Evolutionary conservation across 2,329 filamentous ascomycete genomes (phyloP).

Genomic region (Plenodomus tracheiphilus): DNA sequence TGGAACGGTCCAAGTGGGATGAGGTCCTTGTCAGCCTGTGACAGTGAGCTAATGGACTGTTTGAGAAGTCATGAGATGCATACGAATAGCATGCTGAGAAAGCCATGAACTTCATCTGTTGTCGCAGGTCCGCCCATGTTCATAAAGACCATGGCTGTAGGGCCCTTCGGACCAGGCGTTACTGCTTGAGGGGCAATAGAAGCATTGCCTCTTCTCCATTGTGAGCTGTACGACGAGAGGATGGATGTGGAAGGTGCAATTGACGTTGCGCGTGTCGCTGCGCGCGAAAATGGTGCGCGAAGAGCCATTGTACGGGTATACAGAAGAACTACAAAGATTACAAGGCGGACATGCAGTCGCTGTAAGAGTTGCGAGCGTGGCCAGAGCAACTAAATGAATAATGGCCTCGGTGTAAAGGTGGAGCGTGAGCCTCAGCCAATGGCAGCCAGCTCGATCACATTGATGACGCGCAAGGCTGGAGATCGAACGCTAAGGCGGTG

Average conservation of each 20-base stretch:
- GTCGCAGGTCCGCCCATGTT: slow-evolving; percentile 98
- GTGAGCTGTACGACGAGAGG: slow-evolving; percentile 35
- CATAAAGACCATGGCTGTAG: slow-evolving; percentile 97
- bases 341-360: background rate
- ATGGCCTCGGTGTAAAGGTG: slow-evolving; percentile 13
- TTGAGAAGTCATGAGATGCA: slow-evolving; percentile 36
- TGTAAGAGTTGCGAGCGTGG: slow-evolving; percentile 6
- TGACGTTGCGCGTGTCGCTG: slow-evolving; percentile 37
- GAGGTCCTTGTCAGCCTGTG: slow-evolving; percentile 83
- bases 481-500: slow-evolving; percentile 17
- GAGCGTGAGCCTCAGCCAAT: slow-evolving; percentile 30
- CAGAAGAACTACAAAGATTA: slow-evolving; percentile 24
- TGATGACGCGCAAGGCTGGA: slow-evolving; percentile 30
- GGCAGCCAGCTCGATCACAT: slow-evolving; percentile 13
- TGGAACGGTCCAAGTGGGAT: slow-evolving; percentile 95
- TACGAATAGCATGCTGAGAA: slow-evolving; percentile 91
- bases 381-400: slow-evolving; percentile 28
- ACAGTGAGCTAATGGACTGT: slow-evolving; percentile 16
- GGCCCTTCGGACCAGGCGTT: slow-evolving; percentile 70
- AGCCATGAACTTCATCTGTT: slow-evolving; percentile 83
- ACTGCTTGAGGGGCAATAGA: slow-evolving; percentile 75
- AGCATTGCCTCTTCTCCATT: slow-evolving; percentile 44
- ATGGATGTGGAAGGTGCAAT: slow-evolving; percentile 31
- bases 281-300: slow-evolving; percentile 37
- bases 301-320: slow-evolving; percentile 42